phyloP scores from a whole-genome alignment of 768 basidiomycete genomes.

The Pulveroboletus sp. region DNA sequence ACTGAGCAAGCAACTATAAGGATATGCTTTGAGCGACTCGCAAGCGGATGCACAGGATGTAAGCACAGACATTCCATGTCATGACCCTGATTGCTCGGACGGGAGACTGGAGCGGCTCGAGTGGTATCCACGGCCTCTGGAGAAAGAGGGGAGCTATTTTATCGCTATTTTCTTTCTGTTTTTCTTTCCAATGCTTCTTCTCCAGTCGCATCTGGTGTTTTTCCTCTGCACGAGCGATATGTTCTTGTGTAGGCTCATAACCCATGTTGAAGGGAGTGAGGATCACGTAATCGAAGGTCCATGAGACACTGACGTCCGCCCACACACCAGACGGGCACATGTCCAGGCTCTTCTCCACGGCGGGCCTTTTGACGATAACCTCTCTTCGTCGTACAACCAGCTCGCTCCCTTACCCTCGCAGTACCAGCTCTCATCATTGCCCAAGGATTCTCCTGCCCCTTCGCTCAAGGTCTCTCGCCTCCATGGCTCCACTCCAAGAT shows the following conservation, averaged over 20 bases:
- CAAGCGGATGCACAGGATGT: neutral
- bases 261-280: slow-evolving; percentile 1
- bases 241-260: slow-evolving; percentile 45
- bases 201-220: slow-evolving; percentile 41
- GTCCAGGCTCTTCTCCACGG: slow-evolving; percentile 30
- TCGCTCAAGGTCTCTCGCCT: slow-evolving; percentile 16
- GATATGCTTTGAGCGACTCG: slow-evolving; percentile 1
- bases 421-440: slow-evolving; percentile 1
- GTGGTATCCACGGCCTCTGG: slow-evolving; percentile 34
- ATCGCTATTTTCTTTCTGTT: slow-evolving; percentile 7
- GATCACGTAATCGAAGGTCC: slow-evolving; percentile 19
- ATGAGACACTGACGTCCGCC: too few species aligned
- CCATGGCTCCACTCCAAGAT: slow-evolving; percentile 28
- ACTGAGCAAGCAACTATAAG: slow-evolving; percentile 68
- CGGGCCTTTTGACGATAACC: slow-evolving; percentile 10
- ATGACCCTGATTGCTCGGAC: slow-evolving; percentile 46
- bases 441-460: neutral
- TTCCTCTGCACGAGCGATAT: slow-evolving; percentile 49
- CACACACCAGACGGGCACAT: slow-evolving; percentile 6
- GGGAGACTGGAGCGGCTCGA: slow-evolving; percentile 4
- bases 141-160: slow-evolving; percentile 8
- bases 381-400: slow-evolving; percentile 10
- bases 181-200: slow-evolving; percentile 34
- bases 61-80: slow-evolving; percentile 76
- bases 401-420: neutral